Evolutionary conservation across 2,329 filamentous ascomycete genomes (phyloP).

Genomic region (Fusarium xyrophilum): DNA sequence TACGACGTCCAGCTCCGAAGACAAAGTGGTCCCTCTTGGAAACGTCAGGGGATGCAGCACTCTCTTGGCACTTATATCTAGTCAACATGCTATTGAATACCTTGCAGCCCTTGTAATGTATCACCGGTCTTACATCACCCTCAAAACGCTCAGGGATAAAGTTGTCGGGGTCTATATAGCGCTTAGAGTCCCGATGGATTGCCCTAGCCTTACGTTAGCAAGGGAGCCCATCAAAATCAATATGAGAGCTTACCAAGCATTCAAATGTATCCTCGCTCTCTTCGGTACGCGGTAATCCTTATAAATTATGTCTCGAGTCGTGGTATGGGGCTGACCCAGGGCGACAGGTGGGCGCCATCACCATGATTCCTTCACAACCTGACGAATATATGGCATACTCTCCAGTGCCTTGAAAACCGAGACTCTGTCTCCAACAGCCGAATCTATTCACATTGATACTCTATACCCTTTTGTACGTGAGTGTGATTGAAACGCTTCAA

Average conservation of each 20-base stretch:
- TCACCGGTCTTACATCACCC: neutral
- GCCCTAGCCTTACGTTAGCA: neutral
- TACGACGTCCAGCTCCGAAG: neutral
- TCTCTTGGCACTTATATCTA: neutral
- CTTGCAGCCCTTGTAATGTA: neutral
- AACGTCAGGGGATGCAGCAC: neutral
- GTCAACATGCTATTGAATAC: neutral
- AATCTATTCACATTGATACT: neutral
- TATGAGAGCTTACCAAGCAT: neutral
- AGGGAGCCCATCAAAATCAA: too few relatives aligned
- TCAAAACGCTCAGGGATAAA: neutral
- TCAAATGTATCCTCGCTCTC: neutral
- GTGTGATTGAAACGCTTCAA: neutral
- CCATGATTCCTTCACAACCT: neutral
- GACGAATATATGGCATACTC: neutral
- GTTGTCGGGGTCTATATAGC: neutral
- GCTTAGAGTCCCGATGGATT: neutral
- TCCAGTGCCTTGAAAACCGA: neutral
- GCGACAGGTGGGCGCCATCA: neutral
- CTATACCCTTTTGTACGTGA: rapidly evolving
- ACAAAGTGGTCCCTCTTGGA: neutral
- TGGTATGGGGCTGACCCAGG: neutral
- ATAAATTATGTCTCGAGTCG: neutral
- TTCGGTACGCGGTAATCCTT: neutral
- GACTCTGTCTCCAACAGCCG: neutral